phyloP scores from a whole-genome alignment of 345 rosid genomes.

The Acer negundo region DNA sequence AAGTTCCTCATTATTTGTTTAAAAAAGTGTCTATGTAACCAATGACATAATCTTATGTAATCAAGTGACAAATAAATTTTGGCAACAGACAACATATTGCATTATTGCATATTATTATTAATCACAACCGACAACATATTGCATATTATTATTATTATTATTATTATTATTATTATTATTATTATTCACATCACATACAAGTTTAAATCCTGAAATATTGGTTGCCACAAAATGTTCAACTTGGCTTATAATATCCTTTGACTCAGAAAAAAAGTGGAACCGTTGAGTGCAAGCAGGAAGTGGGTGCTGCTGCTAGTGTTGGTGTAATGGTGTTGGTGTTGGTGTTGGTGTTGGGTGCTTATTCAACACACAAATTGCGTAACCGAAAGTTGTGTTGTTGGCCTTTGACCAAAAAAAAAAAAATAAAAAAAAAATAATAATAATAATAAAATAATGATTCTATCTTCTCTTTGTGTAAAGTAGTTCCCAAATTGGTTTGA shows the following conservation, averaged over 20 bases:
- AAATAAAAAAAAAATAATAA: too few species aligned
- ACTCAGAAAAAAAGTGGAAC: constrained; percentile 7
- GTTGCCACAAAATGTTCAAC: background rate
- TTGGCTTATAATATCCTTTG: background rate
- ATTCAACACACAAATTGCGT: background rate
- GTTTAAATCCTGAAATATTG: background rate
- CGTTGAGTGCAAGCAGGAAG: background rate
- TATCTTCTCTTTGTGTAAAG: background rate
- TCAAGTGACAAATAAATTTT: background rate
- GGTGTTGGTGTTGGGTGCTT: background rate
- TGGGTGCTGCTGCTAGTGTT: background rate
- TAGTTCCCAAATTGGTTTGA: background rate
- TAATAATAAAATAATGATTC: background rate
- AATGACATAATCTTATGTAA: background rate
- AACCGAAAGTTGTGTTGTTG: constrained; percentile 9
- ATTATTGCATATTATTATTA: too few species aligned
- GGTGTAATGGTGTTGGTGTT: too few species aligned
- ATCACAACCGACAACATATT: background rate
- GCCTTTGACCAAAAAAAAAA: background rate
- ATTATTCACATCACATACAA: too few species aligned
- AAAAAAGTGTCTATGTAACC: background rate
- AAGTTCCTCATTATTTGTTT: too few species aligned
- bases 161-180: too few species aligned
- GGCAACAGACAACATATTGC: too few species aligned
- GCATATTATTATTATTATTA: too few species aligned